Conservation (phyloP, 2,329 filamentous ascomycete genomes). For the Raffaelea arxii region DNA sequence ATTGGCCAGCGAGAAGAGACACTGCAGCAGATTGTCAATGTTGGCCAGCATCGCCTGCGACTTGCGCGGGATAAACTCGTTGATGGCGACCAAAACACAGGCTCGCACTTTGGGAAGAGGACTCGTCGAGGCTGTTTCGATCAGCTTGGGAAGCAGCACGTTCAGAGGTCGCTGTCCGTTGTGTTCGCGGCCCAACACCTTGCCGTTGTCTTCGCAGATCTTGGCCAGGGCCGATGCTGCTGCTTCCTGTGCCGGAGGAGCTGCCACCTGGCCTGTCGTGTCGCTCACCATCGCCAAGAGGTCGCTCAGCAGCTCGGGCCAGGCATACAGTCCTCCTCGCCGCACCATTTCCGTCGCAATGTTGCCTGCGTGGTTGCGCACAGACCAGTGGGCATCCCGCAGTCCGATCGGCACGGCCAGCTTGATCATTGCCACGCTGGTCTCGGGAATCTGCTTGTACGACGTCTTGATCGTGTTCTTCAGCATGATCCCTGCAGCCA, state of each 20-base stretch:
- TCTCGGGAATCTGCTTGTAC: conserved; percentile 66
- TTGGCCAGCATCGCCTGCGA: conserved; percentile 72
- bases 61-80: conserved; percentile 81
- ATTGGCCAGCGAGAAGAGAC: conserved; percentile 70
- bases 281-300: conserved; percentile 72
- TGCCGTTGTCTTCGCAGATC: conserved; percentile 93
- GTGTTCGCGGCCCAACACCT: conserved; percentile 76
- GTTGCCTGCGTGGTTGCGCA: conserved; percentile 82
- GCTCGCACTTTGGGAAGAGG: conserved; percentile 67
- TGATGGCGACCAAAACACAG: conserved; percentile 74
- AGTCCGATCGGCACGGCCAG: conserved; percentile 68
- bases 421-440: conserved; percentile 68
- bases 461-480: conserved; percentile 81
- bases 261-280: conserved; percentile 53
- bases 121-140: conserved; percentile 77
- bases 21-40: conserved; percentile 71
- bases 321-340: conserved; percentile 74
- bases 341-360: conserved; percentile 88
- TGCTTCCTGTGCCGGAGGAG: conserved; percentile 73
- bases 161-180: conserved; percentile 80
- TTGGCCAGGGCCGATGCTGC: conserved; percentile 89
- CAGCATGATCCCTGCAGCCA: conserved; percentile 84
- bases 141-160: conserved; percentile 80
- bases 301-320: conserved; percentile 83
- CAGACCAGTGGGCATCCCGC: conserved; percentile 70